A percentile compares a stretch with the other conserved stretches of the same genome.
These are phyloP conservation scores for Aspergillus viridinutans DNA, from an alignment of 2,329 filamentous ascomycete species.

Conservation along the genomic window DNA sequence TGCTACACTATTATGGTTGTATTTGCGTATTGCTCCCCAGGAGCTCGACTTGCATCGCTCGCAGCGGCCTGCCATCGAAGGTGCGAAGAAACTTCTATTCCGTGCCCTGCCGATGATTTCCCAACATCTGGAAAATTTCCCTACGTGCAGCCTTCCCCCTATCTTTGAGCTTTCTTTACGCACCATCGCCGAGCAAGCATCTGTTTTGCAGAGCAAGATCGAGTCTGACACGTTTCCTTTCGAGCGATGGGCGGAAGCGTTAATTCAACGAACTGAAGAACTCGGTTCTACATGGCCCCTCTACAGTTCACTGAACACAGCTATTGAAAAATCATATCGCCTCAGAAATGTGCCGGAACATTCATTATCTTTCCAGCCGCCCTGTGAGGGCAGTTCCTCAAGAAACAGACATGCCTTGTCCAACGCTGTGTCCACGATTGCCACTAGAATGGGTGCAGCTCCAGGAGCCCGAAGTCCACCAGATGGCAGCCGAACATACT, in stretches of 20 bases:
- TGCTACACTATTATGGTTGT: conserved; percentile 35
- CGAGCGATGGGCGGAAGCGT: conserved; percentile 30
- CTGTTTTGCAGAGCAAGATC: conserved; percentile 23
- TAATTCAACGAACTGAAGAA: conserved; percentile 24
- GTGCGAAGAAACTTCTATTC: conserved; percentile 35
- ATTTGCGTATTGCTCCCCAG: conserved; percentile 29
- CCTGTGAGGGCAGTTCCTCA: conserved; percentile 2
- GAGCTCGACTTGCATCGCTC: conserved; percentile 28
- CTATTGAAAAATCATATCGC: conserved; percentile 27
- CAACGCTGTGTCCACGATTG: conserved; percentile 3
- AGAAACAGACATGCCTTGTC: not conserved
- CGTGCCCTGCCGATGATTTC: conserved; percentile 31
- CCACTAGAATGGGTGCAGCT: conserved; percentile 2
- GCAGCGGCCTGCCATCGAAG: conserved; percentile 31
- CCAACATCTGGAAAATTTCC: conserved; percentile 37
- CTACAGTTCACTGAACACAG: conserved; percentile 27
- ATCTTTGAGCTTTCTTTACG: conserved; percentile 35
- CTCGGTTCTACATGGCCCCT: conserved; percentile 31
- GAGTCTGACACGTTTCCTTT: conserved; percentile 33
- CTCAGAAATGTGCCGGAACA: conserved; percentile 12
- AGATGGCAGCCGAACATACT: conserved; percentile 9
- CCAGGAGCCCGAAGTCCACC: conserved; percentile 2
- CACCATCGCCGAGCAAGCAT: conserved; percentile 34
- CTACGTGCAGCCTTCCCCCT: conserved; percentile 33
- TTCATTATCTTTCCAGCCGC: conserved; percentile 6